Evolutionary conservation across 2,329 filamentous ascomycete species (phyloP), one percentile per base, ranked within the genome.

Genomic region (Fusarium sp.): DNA sequence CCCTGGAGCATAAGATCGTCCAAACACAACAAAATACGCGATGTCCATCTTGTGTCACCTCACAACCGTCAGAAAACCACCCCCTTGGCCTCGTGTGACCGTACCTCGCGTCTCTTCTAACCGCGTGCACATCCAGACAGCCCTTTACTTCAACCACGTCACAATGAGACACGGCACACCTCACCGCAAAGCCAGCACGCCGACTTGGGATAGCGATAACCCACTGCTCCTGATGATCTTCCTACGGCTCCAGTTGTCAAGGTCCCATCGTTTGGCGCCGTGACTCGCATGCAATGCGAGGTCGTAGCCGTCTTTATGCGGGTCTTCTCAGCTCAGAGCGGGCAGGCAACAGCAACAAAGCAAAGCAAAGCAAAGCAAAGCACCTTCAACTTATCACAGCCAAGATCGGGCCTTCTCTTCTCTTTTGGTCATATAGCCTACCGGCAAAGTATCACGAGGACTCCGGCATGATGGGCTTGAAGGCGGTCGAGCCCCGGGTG

Each of bases 71-170:
- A 22, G 44, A 57, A 34, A 51, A 43, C 52, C 38, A 28, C 24
- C 45, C 24, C 45, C 52, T 62, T 63, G 53, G 24, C 62, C 17
- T 45, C 34, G 56, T 57, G 64, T 66, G 52, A 57, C 65, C 49
- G 57, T 58, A 34, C 54, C 49, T 55, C 62, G 55, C 62, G 47
- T 52, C 38, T 63, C 46, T 34, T 46, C 34, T 40, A 49, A 43
- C 45, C 46, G 47, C 36, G 38, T 39, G 56, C 46, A 22, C 34
- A 62, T 55, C 44, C 36, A 47, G 54, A 36, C 61, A 54, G 49
- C 63, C 64, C 31, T 52, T 67, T 61, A 67, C 60, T 54, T 58
- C 56, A 58, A 71, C 60, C 69, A 73, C 72, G 70, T 74, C 70
- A 74, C 66, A 60, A 64, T 73, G 70, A 74, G 70, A 66, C 62